Evolutionary conservation across 768 basidiomycete genomes (phyloP), one percentile per base, ranked within the genome.

Genomic region (Pholiota conissans): DNA sequence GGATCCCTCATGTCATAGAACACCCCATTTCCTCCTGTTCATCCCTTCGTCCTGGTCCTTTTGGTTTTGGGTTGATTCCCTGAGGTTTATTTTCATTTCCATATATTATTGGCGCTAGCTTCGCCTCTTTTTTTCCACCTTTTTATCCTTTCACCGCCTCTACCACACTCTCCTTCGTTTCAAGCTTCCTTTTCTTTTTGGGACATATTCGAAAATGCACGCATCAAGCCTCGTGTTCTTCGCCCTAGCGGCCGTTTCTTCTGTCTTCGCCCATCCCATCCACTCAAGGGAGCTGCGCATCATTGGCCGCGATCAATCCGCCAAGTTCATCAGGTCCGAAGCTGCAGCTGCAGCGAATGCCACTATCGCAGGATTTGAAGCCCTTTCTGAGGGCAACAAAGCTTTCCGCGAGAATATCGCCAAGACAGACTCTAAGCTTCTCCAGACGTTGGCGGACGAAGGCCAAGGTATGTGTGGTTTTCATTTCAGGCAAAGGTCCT

Each of bases 381-480:
- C 65, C 5, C 69, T 76, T 16, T 56, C 65, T 8, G 63, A 64
- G 5, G 73, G 74, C 40, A 74, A 76, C 61, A 57, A 68, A 42
- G 65, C 63, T 9, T 76, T 76, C 67, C 63, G 68, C 22, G 59
- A 66, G 2, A 62, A 65, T 24, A 59, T 71, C 24, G 54, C 63
- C 9, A 58, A 57, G 9, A 59, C 62, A 1, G 62, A 71, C 47
- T 70, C 73, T 16, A 65, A 52, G 10, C 62, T 75, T 18, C 55
- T 74, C 27, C 61, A 70, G 52, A 66, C 65, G 30, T 54, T 74
- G 32, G 63, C 69, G 18, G 70, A 68, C 48, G 69, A 71, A 0
- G 74, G 73, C n/a, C 74, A 75, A 69, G 58, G 73, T 74, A 59
- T 16, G 55, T 60, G 29, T 45, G 3, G 18, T 61, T 37, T 20